Base-by-base conservation (phyloP, 306 rosid genomes). In the Datisca glomerata region DNA sequence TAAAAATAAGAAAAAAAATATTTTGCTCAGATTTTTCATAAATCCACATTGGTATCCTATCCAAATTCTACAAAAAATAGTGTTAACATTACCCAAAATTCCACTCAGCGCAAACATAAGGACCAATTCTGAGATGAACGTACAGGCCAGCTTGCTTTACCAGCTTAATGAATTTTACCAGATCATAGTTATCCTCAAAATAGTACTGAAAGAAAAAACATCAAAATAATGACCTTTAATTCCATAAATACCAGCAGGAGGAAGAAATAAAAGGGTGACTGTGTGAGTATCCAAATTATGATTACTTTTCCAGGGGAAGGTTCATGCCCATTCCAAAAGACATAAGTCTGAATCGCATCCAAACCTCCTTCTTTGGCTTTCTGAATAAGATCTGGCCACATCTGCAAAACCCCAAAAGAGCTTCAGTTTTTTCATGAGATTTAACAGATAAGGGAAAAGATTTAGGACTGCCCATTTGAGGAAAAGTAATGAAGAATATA, bases 381-480 rank as follows among this genome's bases (percentile, higher is more conserved):
- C 68, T 84, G 93, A 54, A 89, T 80, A 69, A 89, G 95, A 80
- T 89, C 96, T 64, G 98, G 96, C 98, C 98, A 89, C 98, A 89
- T 89, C 98, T 89, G 65, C 56, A 40, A 41, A 14, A 49, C 44
- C 34, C 60, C 53, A 54, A 32, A 47, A 40, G 47, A 21, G 13
- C n/a, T n/a, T 43, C 53, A 31, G 1, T 44, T 2, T 20, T 25
- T 6, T 14, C 27, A 27, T 38, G n/a, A n/a, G n/a, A n/a, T n/a
- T n/a, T n/a, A n/a, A n/a, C n/a, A n/a, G 3, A 39, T 35, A 41
- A 63, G 39, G 36, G n/a, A 48, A 47, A 55, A 48, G 59, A 52
- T 55, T 44, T 24, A 40, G 43, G 63, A 34, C 16, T 13, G 43
- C 69, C 66, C 71, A 65, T 50, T 43, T 34, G 66, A 51, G 18